Evolutionary conservation across 2,329 filamentous ascomycete genomes (phyloP), one percentile per base, ranked within the genome.

Genomic region (Hypoxylon sp.): DNA sequence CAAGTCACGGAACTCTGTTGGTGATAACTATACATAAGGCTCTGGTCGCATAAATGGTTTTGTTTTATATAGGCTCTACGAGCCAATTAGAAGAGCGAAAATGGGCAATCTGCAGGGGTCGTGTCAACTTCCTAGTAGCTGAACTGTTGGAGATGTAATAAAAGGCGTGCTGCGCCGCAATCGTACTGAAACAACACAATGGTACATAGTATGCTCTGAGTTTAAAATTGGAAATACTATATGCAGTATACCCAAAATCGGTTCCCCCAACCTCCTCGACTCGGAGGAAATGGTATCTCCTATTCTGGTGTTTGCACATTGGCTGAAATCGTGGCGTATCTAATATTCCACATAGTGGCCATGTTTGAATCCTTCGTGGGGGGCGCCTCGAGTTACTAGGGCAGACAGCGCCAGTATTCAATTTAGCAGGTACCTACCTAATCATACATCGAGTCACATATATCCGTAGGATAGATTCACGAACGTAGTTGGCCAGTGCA

Each of bases 111-210:
- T 13, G 9, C 17, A 43, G 7, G 38, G 14, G 38, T 3, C 38
- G 19, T 43, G 17, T 43, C 7, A 17, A 43, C 38, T 21, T 41
- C 38, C 38, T n/a, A 21, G 38, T n/a, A 43, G 46, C 46, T 17
- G 10, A 25, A 23, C 23, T 14, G n/a, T 11, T 49, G n/a, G 13
- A 49, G 10, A 49, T n/a, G 23, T 30, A 32, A 49, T 2, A 13
- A 28, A 28, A 43, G 17, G 14, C 14, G 2, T n/a, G 46, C 46
- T 30, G 46, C 46, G 46, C 46, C 46, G 32, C 46, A 14, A 49
- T 32, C 46, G 14, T 17, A 17, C 25, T 7, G 23, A 30, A 49
- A 25, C 46, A 49, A 49, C 25, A 49, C 13, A 11, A 32, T n/a
- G 38, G 7, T 21, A 43, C 3, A 32, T n/a, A 17, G 7, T 21